These are phyloP conservation scores for Orbilia brochopaga DNA, from an alignment of 2,329 filamentous ascomycete genomes.

Conservation along the genomic window DNA sequence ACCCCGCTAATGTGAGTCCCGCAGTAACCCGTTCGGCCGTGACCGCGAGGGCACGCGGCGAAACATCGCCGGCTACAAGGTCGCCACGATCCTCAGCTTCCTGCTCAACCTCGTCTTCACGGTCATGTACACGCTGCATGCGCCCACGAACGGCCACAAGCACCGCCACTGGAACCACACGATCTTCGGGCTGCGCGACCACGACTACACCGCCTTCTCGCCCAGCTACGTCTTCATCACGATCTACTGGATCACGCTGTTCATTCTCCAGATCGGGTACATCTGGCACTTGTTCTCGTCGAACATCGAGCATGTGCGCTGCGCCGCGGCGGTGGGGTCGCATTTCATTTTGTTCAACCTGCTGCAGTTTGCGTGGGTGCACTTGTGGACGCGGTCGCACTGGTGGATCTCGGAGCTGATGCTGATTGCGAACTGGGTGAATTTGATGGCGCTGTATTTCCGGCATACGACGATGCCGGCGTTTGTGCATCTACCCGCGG, in stretches of 20 bases:
- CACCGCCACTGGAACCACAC: constrained; percentile 64
- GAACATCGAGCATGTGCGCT: constrained; percentile 68
- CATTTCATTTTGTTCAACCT: constrained; percentile 84
- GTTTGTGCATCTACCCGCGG: constrained; percentile 76
- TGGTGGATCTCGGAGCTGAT: constrained; percentile 79
- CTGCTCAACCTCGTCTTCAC: constrained; percentile 73
- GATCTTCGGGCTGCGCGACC: constrained; percentile 76
- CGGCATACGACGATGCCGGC: constrained; percentile 73
- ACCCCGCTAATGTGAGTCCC: not conserved
- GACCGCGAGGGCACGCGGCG: constrained; percentile 52
- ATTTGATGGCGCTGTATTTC: constrained; percentile 79
- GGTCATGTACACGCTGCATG: constrained; percentile 74
- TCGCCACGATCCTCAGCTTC: constrained; percentile 76
- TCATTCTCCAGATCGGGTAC: constrained; percentile 77
- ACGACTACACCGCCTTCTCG: constrained; percentile 60
- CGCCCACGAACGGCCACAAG: constrained; percentile 66
- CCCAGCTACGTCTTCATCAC: constrained; percentile 61
- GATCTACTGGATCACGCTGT: constrained; percentile 77
- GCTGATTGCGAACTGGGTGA: constrained; percentile 79
- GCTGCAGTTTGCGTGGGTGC: constrained; percentile 78
- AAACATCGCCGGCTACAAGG: constrained; percentile 72
- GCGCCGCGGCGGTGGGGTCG: constrained; percentile 76
- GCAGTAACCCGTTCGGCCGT: constrained; percentile 53
- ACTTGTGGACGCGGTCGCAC: constrained; percentile 78
- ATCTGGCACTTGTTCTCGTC: constrained; percentile 76